Percentiles rank a stretch among this genome's conserved stretches.
These are phyloP conservation scores for Hypoxylon sp. DNA, from an alignment of 2,329 filamentous ascomycete genomes.

Conservation along the genomic window DNA sequence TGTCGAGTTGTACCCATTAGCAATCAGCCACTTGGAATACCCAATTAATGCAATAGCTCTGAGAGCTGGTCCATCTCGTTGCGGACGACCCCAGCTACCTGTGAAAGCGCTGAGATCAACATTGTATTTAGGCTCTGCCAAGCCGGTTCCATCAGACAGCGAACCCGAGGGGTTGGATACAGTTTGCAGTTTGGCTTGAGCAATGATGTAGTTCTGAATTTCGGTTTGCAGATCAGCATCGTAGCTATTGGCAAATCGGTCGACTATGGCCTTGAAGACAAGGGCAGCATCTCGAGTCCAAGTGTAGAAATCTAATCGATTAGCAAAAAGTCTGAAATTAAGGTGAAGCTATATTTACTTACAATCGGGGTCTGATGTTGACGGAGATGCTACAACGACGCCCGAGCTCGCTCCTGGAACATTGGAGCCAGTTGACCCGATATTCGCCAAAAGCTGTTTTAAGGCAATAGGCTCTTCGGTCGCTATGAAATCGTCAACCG, in stretches of 20 bases:
- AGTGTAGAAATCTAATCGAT: conserved; percentile 76
- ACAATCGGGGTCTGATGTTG: conserved; percentile 69
- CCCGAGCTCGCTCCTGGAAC: conserved; percentile 64
- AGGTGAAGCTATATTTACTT: conserved; percentile 47
- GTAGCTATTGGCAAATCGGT: conserved; percentile 73
- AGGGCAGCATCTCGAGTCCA: conserved; percentile 84
- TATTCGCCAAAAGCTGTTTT: conserved; percentile 70
- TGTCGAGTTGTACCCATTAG: conserved; percentile 73
- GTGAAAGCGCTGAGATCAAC: conserved; percentile 75
- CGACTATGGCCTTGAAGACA: conserved; percentile 77
- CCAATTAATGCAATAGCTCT: conserved; percentile 80
- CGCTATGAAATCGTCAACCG: conserved; percentile 68
- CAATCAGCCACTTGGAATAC: conserved; percentile 80
- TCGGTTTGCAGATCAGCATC: conserved; percentile 69
- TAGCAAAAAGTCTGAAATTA: conserved; percentile 19
- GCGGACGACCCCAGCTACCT: conserved; percentile 81
- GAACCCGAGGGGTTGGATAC: conserved; percentile 79
- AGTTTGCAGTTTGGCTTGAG: conserved; percentile 77
- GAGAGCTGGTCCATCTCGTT: conserved; percentile 84
- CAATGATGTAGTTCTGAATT: conserved; percentile 77
- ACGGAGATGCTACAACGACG: conserved; percentile 71
- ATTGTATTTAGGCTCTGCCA: conserved; percentile 83
- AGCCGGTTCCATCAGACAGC: conserved; percentile 65
- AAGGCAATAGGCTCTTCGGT: conserved; percentile 68
- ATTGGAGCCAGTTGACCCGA: conserved; percentile 69